Evolutionary conservation across 345 rosid genomes (phyloP), one percentile per base, ranked within the genome.

Genomic region (Bruguiera gymnorhiza): DNA sequence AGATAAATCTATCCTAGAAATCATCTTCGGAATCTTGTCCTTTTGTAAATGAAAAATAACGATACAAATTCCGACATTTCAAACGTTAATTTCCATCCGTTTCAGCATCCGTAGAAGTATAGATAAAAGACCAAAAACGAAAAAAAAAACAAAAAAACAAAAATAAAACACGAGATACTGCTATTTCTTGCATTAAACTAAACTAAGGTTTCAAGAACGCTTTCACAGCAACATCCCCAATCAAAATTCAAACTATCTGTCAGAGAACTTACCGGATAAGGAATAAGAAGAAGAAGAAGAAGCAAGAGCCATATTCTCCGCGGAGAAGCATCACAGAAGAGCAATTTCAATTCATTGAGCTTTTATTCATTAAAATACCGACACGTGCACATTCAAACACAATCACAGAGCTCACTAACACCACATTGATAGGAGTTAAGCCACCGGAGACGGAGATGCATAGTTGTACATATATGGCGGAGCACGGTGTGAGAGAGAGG

Each of bases 241-340:
- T 30, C 6, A 73, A 16, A 66, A 65, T 30, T 32, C 23, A 24
- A 18, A 65, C 8, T 4, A 7, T 46, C 62, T 2, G 69, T 18
- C 26, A 34, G 60, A 50, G 20, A 69, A 34, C 78, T 58, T 30
- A 95, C 99, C 92, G 59, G 97, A 83, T 82, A 89, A 72, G 39
- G 97, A 86, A 83, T 93, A 52, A 86, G 48, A 43, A 11, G 50
- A 43, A 43, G 48, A 43, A 43, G 50, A 43, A 13, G 50, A 13
- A 43, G 88, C 87, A 77, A 84, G 88, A 70, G 88, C 87, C 99
- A 95, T 56, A 16, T 9, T 95, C 58, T 76, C 83, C 83, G 83
- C 4, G 32, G 18, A 13, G 73, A 59, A 70, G 79, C 79, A 76
- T 76, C 79, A 82, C 76, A 81, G 68, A 70, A 66, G 80, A 79